phyloP scores from a whole-genome alignment of 352 stramenopile species.

The Globisporangium cederbergense region DNA sequence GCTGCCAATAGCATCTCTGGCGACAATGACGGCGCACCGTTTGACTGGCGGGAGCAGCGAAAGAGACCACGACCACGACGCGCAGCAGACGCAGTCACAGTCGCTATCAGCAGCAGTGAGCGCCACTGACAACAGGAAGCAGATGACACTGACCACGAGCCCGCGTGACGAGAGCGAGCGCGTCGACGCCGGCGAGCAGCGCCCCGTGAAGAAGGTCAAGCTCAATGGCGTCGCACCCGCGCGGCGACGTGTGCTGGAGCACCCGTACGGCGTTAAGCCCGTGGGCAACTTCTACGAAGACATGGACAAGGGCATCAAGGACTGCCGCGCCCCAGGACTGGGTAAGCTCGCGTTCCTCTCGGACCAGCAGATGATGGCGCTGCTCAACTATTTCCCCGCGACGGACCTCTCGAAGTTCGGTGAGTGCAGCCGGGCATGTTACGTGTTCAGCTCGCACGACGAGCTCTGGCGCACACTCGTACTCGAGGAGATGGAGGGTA shows the following conservation, averaged over 20 bases:
- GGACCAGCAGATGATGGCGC: slow-evolving; percentile 61
- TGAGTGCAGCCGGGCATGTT: slow-evolving; percentile 52
- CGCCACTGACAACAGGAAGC: background rate
- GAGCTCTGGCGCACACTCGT: slow-evolving; percentile 82
- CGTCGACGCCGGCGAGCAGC: slow-evolving; percentile 2
- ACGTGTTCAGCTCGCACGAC: slow-evolving; percentile 72
- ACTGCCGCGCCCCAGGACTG: slow-evolving; percentile 58
- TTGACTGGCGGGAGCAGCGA: slow-evolving; percentile 9
- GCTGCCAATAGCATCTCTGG: slow-evolving; percentile 10
- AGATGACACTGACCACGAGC: slow-evolving; percentile 6
- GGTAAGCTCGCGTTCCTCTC: slow-evolving; percentile 45
- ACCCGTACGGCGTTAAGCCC: slow-evolving; percentile 82
- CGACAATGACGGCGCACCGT: slow-evolving; percentile 9
- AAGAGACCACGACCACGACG: background rate
- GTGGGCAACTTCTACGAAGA: slow-evolving; percentile 82
- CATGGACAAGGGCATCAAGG: slow-evolving; percentile 44
- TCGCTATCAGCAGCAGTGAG: background rate
- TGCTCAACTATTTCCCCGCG: slow-evolving; percentile 61
- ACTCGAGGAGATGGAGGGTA: slow-evolving; percentile 68
- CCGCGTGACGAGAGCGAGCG: slow-evolving; percentile 13
- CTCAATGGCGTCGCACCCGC: background rate
- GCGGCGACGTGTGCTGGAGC: slow-evolving; percentile 24
- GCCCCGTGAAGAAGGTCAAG: slow-evolving; percentile 10
- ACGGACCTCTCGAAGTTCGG: slow-evolving; percentile 42
- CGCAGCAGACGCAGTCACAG: background rate